These are phyloP conservation scores for Salisapilia sapeloensis DNA, from an alignment of 352 stramenopile species.

Conservation along the genomic window DNA sequence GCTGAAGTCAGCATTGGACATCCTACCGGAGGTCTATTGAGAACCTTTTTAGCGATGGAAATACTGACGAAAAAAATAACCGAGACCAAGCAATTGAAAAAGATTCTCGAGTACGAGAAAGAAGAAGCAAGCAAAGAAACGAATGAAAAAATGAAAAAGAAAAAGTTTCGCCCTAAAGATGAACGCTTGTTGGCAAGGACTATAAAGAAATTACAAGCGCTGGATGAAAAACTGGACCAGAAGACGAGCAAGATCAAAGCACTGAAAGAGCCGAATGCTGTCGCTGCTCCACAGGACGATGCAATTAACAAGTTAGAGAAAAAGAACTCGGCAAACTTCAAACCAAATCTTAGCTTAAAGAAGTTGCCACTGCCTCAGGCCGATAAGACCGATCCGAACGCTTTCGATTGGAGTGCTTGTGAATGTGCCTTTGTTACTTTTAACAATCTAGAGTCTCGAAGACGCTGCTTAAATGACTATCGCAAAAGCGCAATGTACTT, in stretches of 20 bases:
- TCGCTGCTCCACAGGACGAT: too few species aligned
- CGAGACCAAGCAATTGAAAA: slow-evolving; percentile 27
- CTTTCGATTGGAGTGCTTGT: slow-evolving; percentile 40
- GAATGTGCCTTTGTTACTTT: slow-evolving; percentile 80
- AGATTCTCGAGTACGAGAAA: slow-evolving; percentile 34
- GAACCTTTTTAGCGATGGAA: slow-evolving; percentile 59
- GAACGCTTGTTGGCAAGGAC: slow-evolving; percentile 17
- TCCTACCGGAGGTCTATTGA: slow-evolving; percentile 51
- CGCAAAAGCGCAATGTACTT: slow-evolving; percentile 22
- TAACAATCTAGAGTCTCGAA: slow-evolving; percentile 66
- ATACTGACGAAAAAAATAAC: slow-evolving; percentile 37
- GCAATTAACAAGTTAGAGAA: too few species aligned
- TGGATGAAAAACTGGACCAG: slow-evolving; percentile 18
- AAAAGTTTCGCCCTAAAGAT: slow-evolving; percentile 12
- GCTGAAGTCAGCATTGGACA: slow-evolving; percentile 70
- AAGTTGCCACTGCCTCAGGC: too few species aligned
- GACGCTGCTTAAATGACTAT: slow-evolving; percentile 67
- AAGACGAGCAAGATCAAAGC: slow-evolving; percentile 52
- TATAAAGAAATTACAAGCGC: slow-evolving; percentile 10
- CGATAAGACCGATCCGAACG: slow-evolving; percentile 5
- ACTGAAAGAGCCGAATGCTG: slow-evolving; percentile 15
- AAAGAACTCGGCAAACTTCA: slow-evolving; percentile 1
- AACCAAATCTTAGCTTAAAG: not conserved
- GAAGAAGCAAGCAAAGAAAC: slow-evolving; percentile 4
- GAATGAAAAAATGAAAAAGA: slow-evolving; percentile 6